Base-by-base conservation (phyloP, 163 green algal genomes). In the Chloromonas sp. region DNA sequence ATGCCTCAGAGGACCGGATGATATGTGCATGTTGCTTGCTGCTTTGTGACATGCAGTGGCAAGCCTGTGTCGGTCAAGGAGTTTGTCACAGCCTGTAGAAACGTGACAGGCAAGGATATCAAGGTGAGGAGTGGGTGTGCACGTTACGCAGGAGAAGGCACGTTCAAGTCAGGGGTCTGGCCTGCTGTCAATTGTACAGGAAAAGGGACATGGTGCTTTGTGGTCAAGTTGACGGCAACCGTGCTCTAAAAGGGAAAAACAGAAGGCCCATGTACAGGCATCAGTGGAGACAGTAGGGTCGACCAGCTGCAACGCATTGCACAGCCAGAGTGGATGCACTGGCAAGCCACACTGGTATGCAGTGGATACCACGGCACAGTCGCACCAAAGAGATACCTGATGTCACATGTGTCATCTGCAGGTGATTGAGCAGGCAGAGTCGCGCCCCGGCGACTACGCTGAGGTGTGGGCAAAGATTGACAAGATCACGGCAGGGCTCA, bases 401-500 rank as follows among this genome's bases (percentile, higher is more conserved):
- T 36, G 36, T 77, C 36, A 36, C 36, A 36, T 36, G 36, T 36
- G 36, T 36, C 36, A 36, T 36, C 36, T 58, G 57, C 83, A 90
- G 83, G 87, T 91, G 58, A 59, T 88, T 5, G 89, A 93, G 83
- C 87, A 94, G 87, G 79, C 84, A 70, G 89, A 95, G 86, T 78
- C 87, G 0, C 86, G 93, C 61, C 93, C 93, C 0, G 93, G 93
- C 1, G 93, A 96, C 86, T 94, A 95, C 84, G 88, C 93, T 1
- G 93, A 90, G 85, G 93, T 95, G 74, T 95, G 89, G 82, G 89
- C 87, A 8, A 87, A 94, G 66, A 86, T 88, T 3, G 76, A 62
- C 71, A 93, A 92, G 85, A 94, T 95, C 62, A 82, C 91, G 8
- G 70, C 70, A 8, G 92, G 94, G 85, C 83, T 95, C 2, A 86